phyloP scores from a whole-genome alignment of 1,284 basidiomycete genomes.

The Ceratobasidium sp. region DNA sequence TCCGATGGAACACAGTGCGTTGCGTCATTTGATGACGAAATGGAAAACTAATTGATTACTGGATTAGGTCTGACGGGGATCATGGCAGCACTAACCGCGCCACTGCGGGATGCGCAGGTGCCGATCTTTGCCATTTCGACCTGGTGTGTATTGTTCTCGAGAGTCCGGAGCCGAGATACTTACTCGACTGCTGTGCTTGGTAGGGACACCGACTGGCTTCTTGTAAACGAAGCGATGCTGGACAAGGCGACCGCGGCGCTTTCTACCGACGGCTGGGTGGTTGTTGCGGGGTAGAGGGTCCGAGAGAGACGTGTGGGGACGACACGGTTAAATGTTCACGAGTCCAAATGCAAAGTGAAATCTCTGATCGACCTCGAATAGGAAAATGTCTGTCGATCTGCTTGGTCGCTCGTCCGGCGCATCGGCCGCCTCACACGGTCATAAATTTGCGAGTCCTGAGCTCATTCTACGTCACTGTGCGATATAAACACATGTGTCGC shows the following conservation, averaged over 20 bases:
- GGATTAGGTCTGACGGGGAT: slow-evolving; percentile 63
- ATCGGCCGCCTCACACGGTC: neutral
- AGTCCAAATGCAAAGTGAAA: neutral
- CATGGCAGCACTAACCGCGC: slow-evolving; percentile 61
- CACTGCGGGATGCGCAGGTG: slow-evolving; percentile 62
- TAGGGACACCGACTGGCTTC: slow-evolving; percentile 43
- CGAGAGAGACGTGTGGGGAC: neutral
- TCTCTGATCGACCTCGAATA: neutral
- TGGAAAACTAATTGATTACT: slow-evolving; percentile 52
- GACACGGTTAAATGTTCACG: neutral
- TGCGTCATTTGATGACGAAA: slow-evolving; percentile 32
- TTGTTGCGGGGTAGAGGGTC: slow-evolving; percentile 16
- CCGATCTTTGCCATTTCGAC: slow-evolving; percentile 72
- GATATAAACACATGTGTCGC: neutral
- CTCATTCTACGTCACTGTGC: neutral
- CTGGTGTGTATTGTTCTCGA: slow-evolving; percentile 56
- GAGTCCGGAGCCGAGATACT: neutral
- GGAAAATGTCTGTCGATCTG: neutral
- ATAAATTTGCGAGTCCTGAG: neutral
- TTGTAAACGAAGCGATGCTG: slow-evolving; percentile 35
- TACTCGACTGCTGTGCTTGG: neutral
- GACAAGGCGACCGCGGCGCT: slow-evolving; percentile 37
- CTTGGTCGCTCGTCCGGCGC: neutral
- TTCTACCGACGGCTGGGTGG: slow-evolving; percentile 39
- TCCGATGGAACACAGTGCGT: slow-evolving; percentile 69